Conservation (phyloP, 148 eudicot genomes). For the Vaccinium darrowii region DNA sequence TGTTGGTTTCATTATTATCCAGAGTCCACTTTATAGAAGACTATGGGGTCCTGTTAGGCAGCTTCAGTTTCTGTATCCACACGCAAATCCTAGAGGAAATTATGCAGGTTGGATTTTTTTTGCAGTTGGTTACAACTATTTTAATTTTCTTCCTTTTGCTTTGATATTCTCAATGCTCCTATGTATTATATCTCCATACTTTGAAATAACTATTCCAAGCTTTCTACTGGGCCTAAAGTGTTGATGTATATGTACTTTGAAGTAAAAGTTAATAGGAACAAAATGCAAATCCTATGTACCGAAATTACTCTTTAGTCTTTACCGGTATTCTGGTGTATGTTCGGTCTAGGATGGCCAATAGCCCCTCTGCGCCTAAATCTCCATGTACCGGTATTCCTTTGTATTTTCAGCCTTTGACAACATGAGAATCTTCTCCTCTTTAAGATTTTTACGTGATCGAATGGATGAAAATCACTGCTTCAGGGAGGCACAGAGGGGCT, state of each 20-base stretch:
- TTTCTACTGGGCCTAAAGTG: not conserved
- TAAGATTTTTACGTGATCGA: too few relatives aligned
- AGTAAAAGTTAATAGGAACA: too few relatives aligned
- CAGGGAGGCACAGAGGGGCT: not conserved
- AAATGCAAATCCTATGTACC: too few relatives aligned
- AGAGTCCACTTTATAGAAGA: conserved; percentile 45
- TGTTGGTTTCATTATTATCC: not conserved
- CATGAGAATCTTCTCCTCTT: too few relatives aligned
- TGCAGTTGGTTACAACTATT: not conserved
- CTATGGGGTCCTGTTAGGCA: conserved; percentile 55
- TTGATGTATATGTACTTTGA: not conserved
- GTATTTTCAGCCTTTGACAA: too few relatives aligned
- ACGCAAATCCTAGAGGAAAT: conserved; percentile 46
- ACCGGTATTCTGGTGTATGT: too few relatives aligned
- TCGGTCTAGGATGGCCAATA: too few relatives aligned
- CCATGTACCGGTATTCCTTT: too few relatives aligned
- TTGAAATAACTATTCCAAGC: not conserved
- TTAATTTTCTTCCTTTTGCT: not conserved
- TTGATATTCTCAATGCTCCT: not conserved
- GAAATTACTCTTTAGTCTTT: too few relatives aligned
- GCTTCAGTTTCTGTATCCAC: conserved; percentile 46
- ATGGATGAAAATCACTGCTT: too few relatives aligned
- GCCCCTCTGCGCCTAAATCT: too few relatives aligned
- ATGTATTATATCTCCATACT: not conserved
- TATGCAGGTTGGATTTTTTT: conserved; percentile 43